Evolutionary conservation across 1,284 basidiomycete species (phyloP), one percentile per base, ranked within the genome.

Genomic region (Termitomyces sp.): DNA sequence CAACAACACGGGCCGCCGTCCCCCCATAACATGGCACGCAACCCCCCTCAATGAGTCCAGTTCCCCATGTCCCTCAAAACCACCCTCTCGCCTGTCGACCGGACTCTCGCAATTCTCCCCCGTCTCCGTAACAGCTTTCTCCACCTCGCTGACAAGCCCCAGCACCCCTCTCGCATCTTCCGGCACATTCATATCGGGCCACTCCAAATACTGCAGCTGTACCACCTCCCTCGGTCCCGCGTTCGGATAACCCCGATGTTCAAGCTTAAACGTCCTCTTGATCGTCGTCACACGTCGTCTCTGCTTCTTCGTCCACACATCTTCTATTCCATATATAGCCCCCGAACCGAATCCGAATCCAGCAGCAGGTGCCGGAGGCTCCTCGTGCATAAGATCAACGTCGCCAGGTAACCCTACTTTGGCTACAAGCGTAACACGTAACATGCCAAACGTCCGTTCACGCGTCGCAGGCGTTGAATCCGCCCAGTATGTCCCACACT

Each of bases 181-280:
- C 1, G 94, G 94, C 2, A 97, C 92, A 67, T 94, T 94, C 74
- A 96, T 88, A 65, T 98, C 94, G 1, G 93, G 92, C 94, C 94
- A 98, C 31, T 87, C 86, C 47, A 94, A 78, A 65, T 92, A 96
- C 68, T 98, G 94, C 45, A 96, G 73, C 65, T 97, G 94, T 1
- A 83, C 79, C 12, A 92, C 74, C 56, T 73, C 77, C 15, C 91
- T 77, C 1, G 84, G 75, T 0, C 79, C 75, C 12, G 79, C 73
- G 13, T 77, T 70, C 0, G 88, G 86, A 59, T 84, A 81, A 21
- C 71, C 75, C 1, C 70, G 68, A 64, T 93, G 82, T 34, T 76
- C 76, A 41, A 95, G 75, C 52, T 81, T 73, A 65, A 95, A 92
- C 0, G 80, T 78, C 43, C 92, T 81, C 59, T 80, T 83, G 66